Evolutionary conservation across 495 filamentous ascomycete genomes (phyloP), one percentile per base, ranked within the genome.

Genomic region (Venustampulla echinocandica): DNA sequence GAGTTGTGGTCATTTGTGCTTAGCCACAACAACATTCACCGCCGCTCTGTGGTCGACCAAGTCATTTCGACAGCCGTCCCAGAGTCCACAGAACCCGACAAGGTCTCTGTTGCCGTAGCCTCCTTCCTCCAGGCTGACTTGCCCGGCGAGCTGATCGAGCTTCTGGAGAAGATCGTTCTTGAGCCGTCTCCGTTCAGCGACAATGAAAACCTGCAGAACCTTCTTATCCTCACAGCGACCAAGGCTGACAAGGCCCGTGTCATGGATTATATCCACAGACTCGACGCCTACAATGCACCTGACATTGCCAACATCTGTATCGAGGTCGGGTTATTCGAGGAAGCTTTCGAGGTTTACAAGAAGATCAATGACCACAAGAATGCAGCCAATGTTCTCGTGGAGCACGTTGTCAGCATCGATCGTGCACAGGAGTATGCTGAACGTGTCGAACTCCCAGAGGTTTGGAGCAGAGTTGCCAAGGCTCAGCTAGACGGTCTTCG

Each of bases 391-490:
- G 93, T 97, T 17, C 81, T 99, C 13, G 86, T 99, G 34, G 92
- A 99, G 60, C 84, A 99, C 60, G 77, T 99, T 58, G 92, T 96
- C 52, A 97, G 93, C 73, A 97, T 99, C 61, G 93, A 99, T 61
- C 84, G 93, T 53, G 90, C 93, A 1, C 92, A 94, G 57, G 87
- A 92, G 43, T 99, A 90, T 59, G 93, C 92, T 18, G 93, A 99
- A 60, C 87, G 88, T 51, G 86, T 96, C 43, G 93, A 99, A 59
- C 71, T 89, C 35, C 84, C 93, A 5, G 88, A 95, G 57, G 93
- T 99, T n/a, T 99, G 93, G 93, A 97, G 92, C 72, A 86, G 81
- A 71, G 88, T 99, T 53, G 93, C 87, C 55, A 99, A 99, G 75
- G 93, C 93, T 38, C 93, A 99, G 66, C 75, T 99, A 34, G 93